These are phyloP conservation scores for Blastobotrys elegans DNA, from an alignment of 1,139 yeast species.

Conservation along the genomic window DNA sequence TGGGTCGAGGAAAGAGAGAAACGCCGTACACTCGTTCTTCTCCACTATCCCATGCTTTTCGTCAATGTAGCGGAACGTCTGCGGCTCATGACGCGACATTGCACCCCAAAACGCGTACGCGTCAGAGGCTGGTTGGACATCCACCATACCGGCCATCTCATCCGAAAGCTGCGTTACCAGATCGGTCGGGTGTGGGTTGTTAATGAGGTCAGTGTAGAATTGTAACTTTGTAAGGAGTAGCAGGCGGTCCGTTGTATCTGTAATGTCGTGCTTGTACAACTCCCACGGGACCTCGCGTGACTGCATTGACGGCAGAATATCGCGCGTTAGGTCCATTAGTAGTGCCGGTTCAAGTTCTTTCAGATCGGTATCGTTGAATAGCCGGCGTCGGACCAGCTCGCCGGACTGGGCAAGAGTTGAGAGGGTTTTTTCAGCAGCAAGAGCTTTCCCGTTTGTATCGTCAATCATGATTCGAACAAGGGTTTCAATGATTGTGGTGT, in stretches of 20 bases:
- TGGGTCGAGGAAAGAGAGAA: constrained; percentile 20
- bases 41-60: constrained; percentile 15
- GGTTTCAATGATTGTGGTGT: constrained; percentile 21
- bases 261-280: constrained; percentile 9
- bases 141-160: constrained; percentile 19
- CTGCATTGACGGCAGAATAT: constrained; percentile 16
- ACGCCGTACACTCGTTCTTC: neutral
- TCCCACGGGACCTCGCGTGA: constrained; percentile 16
- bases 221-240: constrained; percentile 21
- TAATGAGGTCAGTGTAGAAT: constrained; percentile 24
- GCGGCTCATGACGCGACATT: constrained; percentile 20
- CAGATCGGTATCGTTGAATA: constrained; percentile 19
- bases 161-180: constrained; percentile 14
- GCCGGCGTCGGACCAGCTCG: constrained; percentile 23
- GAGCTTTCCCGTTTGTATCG: neutral
- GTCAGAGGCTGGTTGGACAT: constrained; percentile 20
- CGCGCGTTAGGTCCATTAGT: constrained; percentile 17
- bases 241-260: constrained; percentile 17
- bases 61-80: constrained; percentile 22
- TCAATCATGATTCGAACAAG: constrained; percentile 17
- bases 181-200: constrained; percentile 16
- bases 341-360: constrained; percentile 19
- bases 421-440: constrained; percentile 16
- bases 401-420: constrained; percentile 20
- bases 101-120: constrained; percentile 24